phyloP scores from a whole-genome alignment of 106 monocot species.

The Gastrodia elata region DNA sequence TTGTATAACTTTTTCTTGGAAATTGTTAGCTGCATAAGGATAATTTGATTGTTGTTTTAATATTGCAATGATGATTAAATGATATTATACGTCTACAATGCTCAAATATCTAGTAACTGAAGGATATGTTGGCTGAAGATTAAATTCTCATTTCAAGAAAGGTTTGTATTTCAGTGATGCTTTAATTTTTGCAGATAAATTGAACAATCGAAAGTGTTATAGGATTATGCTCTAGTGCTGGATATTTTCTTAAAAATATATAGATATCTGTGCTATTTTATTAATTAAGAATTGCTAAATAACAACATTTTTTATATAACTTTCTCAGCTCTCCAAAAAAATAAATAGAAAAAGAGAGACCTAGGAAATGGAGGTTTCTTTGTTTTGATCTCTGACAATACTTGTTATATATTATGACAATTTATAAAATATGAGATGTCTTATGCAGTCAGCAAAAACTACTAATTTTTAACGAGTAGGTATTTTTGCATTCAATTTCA shows the following conservation, averaged over 20 bases:
- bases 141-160: not conserved
- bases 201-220: not conserved
- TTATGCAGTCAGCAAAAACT: not conserved
- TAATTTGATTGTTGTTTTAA: not conserved
- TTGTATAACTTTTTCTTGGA: not conserved
- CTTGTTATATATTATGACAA: not conserved
- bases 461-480: not conserved
- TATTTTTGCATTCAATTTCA: constrained; percentile 19
- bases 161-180: not conserved
- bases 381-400: not conserved
- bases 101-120: not conserved
- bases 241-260: not conserved
- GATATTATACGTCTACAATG: not conserved
- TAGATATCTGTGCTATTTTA: not conserved
- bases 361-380: not conserved
- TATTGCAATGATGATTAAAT: not conserved
- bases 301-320: not conserved
- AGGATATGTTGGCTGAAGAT: not conserved
- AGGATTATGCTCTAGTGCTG: not conserved
- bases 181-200: not conserved
- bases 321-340: not conserved
- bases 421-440: not conserved
- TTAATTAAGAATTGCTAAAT: not conserved
- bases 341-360: not conserved
- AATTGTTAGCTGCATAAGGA: not conserved